Evolutionary conservation across 306 rosid species (phyloP).

Genomic region (Glycine tomentella): DNA sequence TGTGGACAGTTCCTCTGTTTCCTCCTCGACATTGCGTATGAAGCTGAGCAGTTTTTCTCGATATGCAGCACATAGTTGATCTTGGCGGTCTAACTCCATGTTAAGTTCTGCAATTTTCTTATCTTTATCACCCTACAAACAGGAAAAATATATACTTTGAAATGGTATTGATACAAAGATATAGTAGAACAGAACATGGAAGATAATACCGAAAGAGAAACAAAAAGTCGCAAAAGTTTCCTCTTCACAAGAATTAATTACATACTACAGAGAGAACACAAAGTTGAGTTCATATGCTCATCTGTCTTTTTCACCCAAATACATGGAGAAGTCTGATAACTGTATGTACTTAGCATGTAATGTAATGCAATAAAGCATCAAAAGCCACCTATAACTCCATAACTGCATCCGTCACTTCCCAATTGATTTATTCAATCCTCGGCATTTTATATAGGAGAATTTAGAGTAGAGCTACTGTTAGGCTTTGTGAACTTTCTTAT

Average conservation of each 20-base stretch:
- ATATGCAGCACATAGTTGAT: constrained; percentile 70
- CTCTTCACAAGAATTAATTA: too few species aligned
- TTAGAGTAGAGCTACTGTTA: not conserved
- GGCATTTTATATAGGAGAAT: not conserved
- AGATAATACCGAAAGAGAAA: not conserved
- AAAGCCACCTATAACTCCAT: constrained; percentile 24
- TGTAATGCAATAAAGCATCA: constrained; percentile 16
- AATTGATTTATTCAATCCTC: not conserved
- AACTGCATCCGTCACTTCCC: not conserved
- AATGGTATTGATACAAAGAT: constrained; percentile 25
- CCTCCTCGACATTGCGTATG: constrained; percentile 68
- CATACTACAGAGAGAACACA: too few species aligned
- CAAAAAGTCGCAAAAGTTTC: not conserved
- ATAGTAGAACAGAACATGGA: not conserved
- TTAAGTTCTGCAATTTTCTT: constrained; percentile 85
- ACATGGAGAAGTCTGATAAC: not conserved
- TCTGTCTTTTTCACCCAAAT: not conserved
- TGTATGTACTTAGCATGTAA: not conserved
- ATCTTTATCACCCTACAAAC: constrained; percentile 80
- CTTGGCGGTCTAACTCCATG: constrained; percentile 81
- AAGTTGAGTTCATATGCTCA: not conserved
- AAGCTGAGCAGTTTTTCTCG: constrained; percentile 74
- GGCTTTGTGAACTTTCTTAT: not conserved
- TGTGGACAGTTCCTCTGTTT: constrained; percentile 74
- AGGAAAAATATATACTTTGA: constrained; percentile 27